Base-by-base conservation (phyloP, 352 stramenopile species). In the Globisporangium solare region DNA sequence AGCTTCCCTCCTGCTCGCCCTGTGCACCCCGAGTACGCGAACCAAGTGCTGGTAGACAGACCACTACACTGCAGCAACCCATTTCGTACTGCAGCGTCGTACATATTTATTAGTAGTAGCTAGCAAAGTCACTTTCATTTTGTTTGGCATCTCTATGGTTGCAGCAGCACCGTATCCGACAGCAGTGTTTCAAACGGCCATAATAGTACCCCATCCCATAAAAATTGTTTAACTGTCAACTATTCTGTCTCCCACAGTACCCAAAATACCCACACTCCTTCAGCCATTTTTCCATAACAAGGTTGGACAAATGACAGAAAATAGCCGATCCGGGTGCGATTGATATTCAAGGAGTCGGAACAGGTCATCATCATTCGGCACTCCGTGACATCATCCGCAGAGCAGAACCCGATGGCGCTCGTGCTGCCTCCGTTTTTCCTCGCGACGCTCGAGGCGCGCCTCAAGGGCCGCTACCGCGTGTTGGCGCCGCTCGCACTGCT, bases 401-500 rank as follows among this genome's bases (percentile, higher is more conserved):
- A 35, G 39, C 39, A 40, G n/a, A 49, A n/a, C 0, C n/a, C 24
- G 24, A 43, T 43, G 51, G 39, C 51, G 40, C 40, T 32, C 40
- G 53, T 47, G 27, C 41, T 70, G 15, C 47, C 58, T 13, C 50
- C 61, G 20, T 22, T n/a, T n/a, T n/a, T 48, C 3, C 31, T 79
- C 18, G 14, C 47, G 7, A 50, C 51, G 27, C 70, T 82, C 45
- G 20, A 79, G 4, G 49, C 62, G 51, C 61, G 43, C 12, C 46
- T 79, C 18, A 62, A 68, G 56, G 37, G 66, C 22, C 68, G 66
- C 11, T 66, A 79, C 59, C 61, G 59, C 20, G 42, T 79, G 2
- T 35, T 74, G n/a, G 64, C 67, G 2, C 63, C 69, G 13, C n/a
- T 88, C 3, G 27, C 75, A 3, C 59, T 71, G 1, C 46, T 88